phyloP scores from a whole-genome alignment of 2,329 filamentous ascomycete species.

The Epichloe coenophiala region DNA sequence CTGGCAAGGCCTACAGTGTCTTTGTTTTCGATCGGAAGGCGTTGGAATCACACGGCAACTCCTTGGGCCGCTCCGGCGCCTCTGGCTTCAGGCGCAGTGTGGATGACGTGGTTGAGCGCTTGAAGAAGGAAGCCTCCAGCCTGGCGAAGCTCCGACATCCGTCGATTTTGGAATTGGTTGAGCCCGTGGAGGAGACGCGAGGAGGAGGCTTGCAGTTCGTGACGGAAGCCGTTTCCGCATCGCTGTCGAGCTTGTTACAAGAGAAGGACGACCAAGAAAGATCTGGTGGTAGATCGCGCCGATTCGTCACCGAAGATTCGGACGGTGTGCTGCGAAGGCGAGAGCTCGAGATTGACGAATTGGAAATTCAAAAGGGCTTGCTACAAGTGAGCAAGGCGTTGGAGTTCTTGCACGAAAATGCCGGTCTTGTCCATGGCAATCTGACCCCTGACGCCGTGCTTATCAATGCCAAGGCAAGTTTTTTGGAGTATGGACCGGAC shows the following conservation, averaged over 20 bases:
- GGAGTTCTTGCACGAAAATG: conserved; percentile 91
- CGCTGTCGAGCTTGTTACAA: conserved; percentile 65
- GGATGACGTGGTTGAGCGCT: conserved; percentile 79
- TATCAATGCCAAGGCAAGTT: conserved; percentile 73
- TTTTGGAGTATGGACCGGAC: neutral
- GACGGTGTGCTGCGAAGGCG: conserved; percentile 59
- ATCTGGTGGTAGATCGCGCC: conserved; percentile 55
- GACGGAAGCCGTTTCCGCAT: conserved; percentile 81
- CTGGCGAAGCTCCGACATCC: conserved; percentile 83
- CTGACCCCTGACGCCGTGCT: conserved; percentile 81
- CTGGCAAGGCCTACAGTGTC: conserved; percentile 75
- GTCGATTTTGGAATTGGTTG: conserved; percentile 79
- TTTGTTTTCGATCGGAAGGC: conserved; percentile 91
- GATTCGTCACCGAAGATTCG: conserved; percentile 68
- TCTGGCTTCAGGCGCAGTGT: conserved; percentile 64
- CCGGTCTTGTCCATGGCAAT: conserved; percentile 86
- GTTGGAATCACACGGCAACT: conserved; percentile 46
- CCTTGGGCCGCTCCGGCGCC: conserved; percentile 30
- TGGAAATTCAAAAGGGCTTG: conserved; percentile 94
- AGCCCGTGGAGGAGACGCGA: conserved; percentile 89
- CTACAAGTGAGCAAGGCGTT: conserved; percentile 87
- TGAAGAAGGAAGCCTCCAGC: conserved; percentile 85
- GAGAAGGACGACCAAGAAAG: conserved; percentile 85
- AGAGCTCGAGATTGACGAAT: conserved; percentile 86
- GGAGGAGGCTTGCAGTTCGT: conserved; percentile 90